Conservation (phyloP, 2,329 filamentous ascomycete species). For the Mycogone perniciosa region DNA sequence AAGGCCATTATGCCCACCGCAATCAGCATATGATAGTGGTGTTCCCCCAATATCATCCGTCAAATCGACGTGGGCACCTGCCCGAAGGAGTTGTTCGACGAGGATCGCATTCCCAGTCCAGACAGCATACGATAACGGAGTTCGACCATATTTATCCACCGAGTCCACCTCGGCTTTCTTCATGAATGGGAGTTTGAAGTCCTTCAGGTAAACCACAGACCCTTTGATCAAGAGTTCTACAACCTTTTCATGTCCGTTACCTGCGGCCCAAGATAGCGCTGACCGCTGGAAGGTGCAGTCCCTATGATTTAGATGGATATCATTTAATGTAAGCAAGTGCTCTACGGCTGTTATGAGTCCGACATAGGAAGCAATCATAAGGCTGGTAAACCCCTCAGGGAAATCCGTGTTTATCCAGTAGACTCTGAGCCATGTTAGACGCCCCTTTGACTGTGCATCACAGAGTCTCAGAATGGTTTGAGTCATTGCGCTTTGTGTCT, state of each 20-base stretch:
- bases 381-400: neutral
- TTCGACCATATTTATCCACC: neutral
- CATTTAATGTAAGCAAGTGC: neutral
- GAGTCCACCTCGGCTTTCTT: neutral
- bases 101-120: neutral
- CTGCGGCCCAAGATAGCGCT: constrained; percentile 6
- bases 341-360: neutral
- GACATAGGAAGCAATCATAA: constrained; percentile 6
- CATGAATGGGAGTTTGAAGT: neutral
- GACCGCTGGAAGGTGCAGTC: neutral
- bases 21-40: neutral
- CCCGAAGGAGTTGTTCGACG: neutral
- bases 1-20: neutral
- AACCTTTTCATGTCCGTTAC: constrained; percentile 1
- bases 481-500: neutral
- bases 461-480: neutral
- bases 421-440: neutral
- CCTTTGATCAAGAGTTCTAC: neutral
- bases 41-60: neutral
- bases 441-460: neutral
- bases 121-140: neutral
- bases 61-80: neutral
- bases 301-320: neutral
- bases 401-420: neutral
- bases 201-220: neutral